Percentiles rank a stretch among this genome's conserved stretches.
Evolutionary conservation across 139 green algal genomes (phyloP).

Genomic region (Auxenochlorella pyrenoidosa): DNA sequence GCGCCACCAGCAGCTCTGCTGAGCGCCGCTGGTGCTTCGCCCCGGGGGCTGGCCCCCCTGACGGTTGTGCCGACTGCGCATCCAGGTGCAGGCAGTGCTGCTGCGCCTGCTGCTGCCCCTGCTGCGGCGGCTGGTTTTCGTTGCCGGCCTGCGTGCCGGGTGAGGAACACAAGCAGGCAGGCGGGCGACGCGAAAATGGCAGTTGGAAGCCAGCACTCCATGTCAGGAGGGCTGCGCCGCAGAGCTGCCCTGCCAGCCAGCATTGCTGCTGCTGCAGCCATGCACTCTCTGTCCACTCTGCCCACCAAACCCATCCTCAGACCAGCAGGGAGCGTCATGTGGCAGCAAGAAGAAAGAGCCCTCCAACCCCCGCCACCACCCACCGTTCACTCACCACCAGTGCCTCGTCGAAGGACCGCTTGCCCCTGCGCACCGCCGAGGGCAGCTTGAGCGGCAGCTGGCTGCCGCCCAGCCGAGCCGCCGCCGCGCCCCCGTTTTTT

Average conservation of each 20-base stretch:
- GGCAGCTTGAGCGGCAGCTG: constrained; percentile 38
- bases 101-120: not conserved
- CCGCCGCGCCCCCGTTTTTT: constrained; percentile 44
- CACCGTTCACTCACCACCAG: not conserved
- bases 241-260: no score
- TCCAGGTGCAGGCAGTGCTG: not conserved
- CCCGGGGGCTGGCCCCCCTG: not conserved
- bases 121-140: not conserved
- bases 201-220: no score
- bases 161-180: not conserved
- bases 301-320: no score
- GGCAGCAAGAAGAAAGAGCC: no score
- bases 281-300: no score
- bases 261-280: no score
- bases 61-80: not conserved
- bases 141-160: not conserved
- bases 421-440: constrained; percentile 35
- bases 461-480: not conserved
- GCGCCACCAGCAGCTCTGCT: not conserved
- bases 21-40: not conserved
- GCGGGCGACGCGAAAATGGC: no score
- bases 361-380: no score
- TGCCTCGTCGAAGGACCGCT: not conserved
- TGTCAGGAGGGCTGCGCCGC: no score
- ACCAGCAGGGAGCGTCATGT: no score